Conservation (phyloP, 495 filamentous ascomycete genomes). For the Talaromyces liani region DNA sequence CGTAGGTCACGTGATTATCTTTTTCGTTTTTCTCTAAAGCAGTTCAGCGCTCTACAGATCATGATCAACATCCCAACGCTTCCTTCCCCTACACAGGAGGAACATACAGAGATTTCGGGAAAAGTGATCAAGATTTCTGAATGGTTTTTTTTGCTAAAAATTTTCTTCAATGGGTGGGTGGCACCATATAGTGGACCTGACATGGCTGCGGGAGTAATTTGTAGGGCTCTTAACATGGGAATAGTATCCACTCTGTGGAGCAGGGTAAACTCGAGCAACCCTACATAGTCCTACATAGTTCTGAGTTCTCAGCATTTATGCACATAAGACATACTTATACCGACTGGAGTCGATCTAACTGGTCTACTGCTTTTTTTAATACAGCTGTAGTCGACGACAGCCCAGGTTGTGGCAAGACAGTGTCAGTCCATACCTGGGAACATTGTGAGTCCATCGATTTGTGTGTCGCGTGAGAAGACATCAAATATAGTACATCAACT, state of each 20-base stretch:
- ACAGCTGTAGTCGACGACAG: neutral
- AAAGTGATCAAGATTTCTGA: neutral
- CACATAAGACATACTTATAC: neutral
- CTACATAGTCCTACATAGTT: neutral
- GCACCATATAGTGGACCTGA: neutral
- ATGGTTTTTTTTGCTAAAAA: neutral
- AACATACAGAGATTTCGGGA: too few relatives aligned
- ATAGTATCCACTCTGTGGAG: neutral
- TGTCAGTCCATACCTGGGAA: neutral
- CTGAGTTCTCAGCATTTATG: neutral
- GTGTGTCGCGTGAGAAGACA: neutral
- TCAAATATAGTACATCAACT: neutral
- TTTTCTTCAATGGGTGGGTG: neutral
- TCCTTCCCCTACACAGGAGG: neutral
- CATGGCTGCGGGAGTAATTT: neutral
- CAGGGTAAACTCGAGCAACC: neutral
- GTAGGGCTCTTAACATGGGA: neutral
- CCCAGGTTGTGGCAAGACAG: too few relatives aligned
- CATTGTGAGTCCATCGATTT: neutral
- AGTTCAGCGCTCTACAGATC: neutral
- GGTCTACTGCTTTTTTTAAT: neutral
- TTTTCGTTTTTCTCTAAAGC: neutral
- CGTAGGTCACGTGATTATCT: slow-evolving; percentile 14
- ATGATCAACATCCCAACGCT: neutral
- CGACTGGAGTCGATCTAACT: neutral